Base-by-base conservation (phyloP, 176 grass and related monocot species). In the Raddia guianensis region DNA sequence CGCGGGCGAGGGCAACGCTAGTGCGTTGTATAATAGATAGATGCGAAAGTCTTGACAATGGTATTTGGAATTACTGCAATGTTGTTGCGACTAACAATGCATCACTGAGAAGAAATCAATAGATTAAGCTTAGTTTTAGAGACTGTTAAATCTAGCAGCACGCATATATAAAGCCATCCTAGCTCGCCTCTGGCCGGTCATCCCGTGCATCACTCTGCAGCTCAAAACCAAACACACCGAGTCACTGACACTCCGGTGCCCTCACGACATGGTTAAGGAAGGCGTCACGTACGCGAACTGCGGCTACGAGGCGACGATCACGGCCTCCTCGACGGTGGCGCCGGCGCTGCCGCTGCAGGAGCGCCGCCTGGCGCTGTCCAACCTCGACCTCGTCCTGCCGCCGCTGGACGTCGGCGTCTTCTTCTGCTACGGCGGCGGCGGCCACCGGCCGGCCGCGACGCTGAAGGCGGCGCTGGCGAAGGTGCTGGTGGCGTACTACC, bases 351-450 rank as follows among this genome's bases (percentile, higher is more conserved):
- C 86, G 9, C 18, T 87, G 72, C 89, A 91, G 51, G 83, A 89
- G 40, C 92, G 91, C 72, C 77, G 66, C 35, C 19, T 86, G n/a
- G 47, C 89, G 18, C 77, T 89, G 15, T 91, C 92, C 6, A 91
- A 91, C 86, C 87, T 91, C 3, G 89, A 94, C 80, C 86, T 94
- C 53, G 19, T 94, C 7, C 83, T 91, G 8, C 92, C 92, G 2
- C 75, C 83, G 21, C 19, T 91, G 16, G 76, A 89, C 46, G 86
- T 91, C 60, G 73, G 89, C 58, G 80, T 94, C 74, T 94, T 94
- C 86, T 89, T 94, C 80, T 94, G 92, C 86, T 94, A 89, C 47
- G 42, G 18, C 2, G 56, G 20, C 27, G 37, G 37, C 37, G 37
- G 66, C 20, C 20, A 43, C 44, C 66, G 12, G 18, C 76, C 73